Conservation (phyloP, 352 stramenopile species). For the Phytophthora tentaculata region DNA sequence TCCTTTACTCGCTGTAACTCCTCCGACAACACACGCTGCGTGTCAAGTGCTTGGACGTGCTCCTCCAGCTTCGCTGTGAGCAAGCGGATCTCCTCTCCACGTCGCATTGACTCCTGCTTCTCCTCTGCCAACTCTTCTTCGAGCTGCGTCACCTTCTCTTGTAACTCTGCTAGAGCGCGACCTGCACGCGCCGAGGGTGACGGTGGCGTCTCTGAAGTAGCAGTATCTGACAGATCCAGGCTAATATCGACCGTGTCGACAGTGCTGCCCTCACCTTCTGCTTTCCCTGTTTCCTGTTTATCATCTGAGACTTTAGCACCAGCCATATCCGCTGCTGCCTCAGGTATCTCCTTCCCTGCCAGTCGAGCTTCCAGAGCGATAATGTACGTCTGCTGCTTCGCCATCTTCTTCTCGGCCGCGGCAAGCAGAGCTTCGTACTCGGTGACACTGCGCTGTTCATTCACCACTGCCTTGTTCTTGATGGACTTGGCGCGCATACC, state of each 20-base stretch:
- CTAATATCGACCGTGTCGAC: constrained; percentile 30
- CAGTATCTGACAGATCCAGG: constrained; percentile 33
- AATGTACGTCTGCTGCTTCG: constrained; percentile 85
- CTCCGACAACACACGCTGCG: constrained; percentile 62
- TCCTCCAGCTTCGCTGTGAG: constrained; percentile 73
- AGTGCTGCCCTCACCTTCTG: constrained; percentile 11
- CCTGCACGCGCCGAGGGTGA: constrained; percentile 64
- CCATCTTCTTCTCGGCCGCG: constrained; percentile 84
- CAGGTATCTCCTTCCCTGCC: constrained; percentile 30
- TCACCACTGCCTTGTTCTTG: constrained; percentile 95
- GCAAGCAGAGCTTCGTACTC: constrained; percentile 90
- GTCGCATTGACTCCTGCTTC: constrained; percentile 77
- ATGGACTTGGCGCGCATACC: constrained; percentile 94
- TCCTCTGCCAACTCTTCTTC: constrained; percentile 85
- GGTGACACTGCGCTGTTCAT: constrained; percentile 90
- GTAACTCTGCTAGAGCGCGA: constrained; percentile 68
- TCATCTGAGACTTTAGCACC: constrained; percentile 8
- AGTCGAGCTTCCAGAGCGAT: constrained; percentile 77
- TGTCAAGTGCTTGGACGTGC: constrained; percentile 62
- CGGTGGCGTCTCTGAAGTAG: constrained; percentile 20
- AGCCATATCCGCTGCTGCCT: constrained; percentile 11
- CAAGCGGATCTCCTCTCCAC: constrained; percentile 76
- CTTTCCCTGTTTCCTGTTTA: not conserved
- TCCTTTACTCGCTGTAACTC: constrained; percentile 79
- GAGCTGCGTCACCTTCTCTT: constrained; percentile 70